A percentile compares a stretch with the other conserved stretches of the same genome.
These are phyloP conservation scores for Porogramme epimiltina DNA, from an alignment of 1,284 basidiomycete species.

Conservation along the genomic window DNA sequence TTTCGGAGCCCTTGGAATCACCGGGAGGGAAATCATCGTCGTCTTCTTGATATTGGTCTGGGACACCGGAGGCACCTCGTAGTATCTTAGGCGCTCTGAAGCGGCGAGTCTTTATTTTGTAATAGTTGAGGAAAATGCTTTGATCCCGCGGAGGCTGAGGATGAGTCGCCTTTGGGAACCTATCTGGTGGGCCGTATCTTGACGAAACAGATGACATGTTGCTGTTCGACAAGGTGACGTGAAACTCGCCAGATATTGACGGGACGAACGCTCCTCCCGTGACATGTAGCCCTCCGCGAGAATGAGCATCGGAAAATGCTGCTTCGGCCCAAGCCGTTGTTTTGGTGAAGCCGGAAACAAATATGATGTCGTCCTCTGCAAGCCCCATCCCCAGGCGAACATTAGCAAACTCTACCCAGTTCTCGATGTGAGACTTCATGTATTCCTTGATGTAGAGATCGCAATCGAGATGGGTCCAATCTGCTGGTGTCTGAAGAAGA, in stretches of 20 bases:
- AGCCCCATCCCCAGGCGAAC: conserved; percentile 2
- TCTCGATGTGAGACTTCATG: background rate
- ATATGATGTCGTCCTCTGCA: conserved; percentile 17
- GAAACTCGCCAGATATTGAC: conserved; percentile 1
- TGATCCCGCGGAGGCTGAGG: background rate
- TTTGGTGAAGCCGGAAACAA: conserved; percentile 20
- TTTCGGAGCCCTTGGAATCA: no score
- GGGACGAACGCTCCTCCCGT: background rate
- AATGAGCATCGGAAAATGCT: conserved; percentile 2
- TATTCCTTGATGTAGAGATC: background rate
- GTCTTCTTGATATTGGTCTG: background rate
- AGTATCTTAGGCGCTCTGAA: background rate
- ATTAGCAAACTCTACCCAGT: conserved; percentile 10
- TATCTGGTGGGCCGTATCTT: background rate
- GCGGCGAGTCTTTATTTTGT: conserved; percentile 5
- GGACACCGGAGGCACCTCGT: background rate
- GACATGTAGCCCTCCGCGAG: conserved; percentile 3
- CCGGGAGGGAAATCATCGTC: no score
- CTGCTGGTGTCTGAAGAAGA: conserved; percentile 1
- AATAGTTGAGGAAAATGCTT: conserved; percentile 9
- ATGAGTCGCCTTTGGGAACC: background rate
- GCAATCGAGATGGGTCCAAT: conserved; percentile 1
- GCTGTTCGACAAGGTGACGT: background rate
- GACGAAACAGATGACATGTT: background rate
- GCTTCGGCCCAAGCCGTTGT: conserved; percentile 18